Conservation (phyloP, 1,139 yeast species). For the Lodderomyces pseudojiufengensis region DNA sequence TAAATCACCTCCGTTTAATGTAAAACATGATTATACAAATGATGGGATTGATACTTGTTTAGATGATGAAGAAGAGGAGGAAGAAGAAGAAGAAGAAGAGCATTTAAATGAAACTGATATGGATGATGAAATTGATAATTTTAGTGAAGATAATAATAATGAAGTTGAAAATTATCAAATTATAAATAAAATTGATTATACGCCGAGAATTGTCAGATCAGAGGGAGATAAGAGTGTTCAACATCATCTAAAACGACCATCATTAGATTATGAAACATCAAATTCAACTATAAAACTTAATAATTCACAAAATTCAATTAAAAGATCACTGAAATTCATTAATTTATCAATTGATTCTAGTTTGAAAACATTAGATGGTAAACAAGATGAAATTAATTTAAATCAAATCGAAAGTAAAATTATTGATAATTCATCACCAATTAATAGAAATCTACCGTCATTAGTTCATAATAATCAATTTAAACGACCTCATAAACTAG, state of each 20-base stretch:
- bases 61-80: slow-evolving; percentile 16
- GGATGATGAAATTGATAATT: neutral
- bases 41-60: slow-evolving; percentile 25
- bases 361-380: slow-evolving; percentile 10
- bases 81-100: slow-evolving; percentile 9
- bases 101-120: neutral
- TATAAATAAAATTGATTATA: neutral
- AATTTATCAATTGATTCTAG: slow-evolving; percentile 42
- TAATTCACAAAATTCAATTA: slow-evolving; percentile 27
- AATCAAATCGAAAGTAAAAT: slow-evolving; percentile 26
- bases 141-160: neutral
- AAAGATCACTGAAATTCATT: slow-evolving; percentile 45
- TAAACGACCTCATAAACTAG: slow-evolving; percentile 46
- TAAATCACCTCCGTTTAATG: slow-evolving; percentile 45
- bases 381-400: slow-evolving; percentile 22
- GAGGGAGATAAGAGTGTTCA: no score
- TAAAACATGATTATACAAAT: slow-evolving; percentile 29
- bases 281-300: slow-evolving; percentile 9
- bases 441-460: slow-evolving; percentile 10
- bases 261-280: slow-evolving; percentile 9
- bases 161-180: neutral
- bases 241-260: slow-evolving; percentile 5
- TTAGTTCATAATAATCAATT: slow-evolving; percentile 29
- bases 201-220: no score
- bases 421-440: slow-evolving; percentile 14